phyloP scores from a whole-genome alignment of 768 basidiomycete genomes.

The Collybia nuda region DNA sequence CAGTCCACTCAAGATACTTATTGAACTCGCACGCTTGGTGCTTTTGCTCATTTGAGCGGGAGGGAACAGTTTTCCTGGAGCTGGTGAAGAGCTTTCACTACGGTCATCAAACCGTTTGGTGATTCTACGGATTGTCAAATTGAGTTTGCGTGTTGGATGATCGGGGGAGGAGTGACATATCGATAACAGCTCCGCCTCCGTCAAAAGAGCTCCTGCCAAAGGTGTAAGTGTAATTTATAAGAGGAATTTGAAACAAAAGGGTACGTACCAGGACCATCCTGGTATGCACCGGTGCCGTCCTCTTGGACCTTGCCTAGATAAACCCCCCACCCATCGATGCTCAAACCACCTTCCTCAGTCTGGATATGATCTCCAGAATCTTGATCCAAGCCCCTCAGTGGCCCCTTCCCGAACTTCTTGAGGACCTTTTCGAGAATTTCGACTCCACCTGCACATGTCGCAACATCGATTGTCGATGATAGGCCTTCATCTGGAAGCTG shows the following conservation, averaged over 20 bases:
- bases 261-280: constrained; percentile 16
- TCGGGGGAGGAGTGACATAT: constrained; percentile 83
- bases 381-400: constrained; percentile 37
- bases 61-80: constrained; percentile 19
- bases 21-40: constrained; percentile 89
- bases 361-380: constrained; percentile 56
- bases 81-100: constrained; percentile 34
- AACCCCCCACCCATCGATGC: constrained; percentile 89
- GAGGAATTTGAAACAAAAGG: constrained; percentile 1
- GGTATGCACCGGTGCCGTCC: constrained; percentile 44
- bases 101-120: constrained; percentile 42
- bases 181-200: constrained; percentile 75
- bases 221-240: constrained; percentile 2
- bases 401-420: constrained; percentile 82
- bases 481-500: constrained; percentile 79
- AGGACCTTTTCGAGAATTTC: constrained; percentile 89
- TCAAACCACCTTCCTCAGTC: constrained; percentile 71
- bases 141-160: constrained; percentile 77
- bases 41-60: constrained; percentile 39
- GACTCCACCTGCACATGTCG: constrained; percentile 75
- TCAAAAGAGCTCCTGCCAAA: constrained; percentile 65
- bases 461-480: constrained; percentile 76
- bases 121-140: constrained; percentile 69
- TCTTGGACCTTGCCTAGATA: constrained; percentile 65
- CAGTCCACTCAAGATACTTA: constrained; percentile 92